Evolutionary conservation across 75 land plant genomes (phyloP), one percentile per base, ranked within the genome.

Genomic region (Cunninghamia lanceolata): DNA sequence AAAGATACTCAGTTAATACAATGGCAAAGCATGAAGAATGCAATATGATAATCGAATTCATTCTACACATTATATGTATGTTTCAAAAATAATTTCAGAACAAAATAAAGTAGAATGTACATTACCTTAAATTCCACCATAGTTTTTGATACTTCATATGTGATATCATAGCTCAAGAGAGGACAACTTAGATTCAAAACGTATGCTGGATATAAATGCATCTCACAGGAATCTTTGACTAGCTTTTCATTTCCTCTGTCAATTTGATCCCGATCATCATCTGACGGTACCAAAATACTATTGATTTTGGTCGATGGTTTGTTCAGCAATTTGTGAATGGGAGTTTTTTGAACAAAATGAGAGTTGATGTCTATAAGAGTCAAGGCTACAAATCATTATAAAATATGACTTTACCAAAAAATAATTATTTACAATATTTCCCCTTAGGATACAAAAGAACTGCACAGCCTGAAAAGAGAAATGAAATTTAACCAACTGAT

Each of bases 121-220:
- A 42, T 38, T 86, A 98, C 99, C 99, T 98, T 96, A 83, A 98
- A 98, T 84, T 95, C 94, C 39, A 94, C 95, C 87, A 86, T 43
- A 15, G 99, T 93, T 88, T 93, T 94, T 83, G 97, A 93, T 40
- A 93, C 90, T 84, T 96, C 99, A 93, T 91, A 96, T 42, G 93
- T 91, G 70, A 98, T 89, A 86, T 95, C 96, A 88, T 98, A 98
- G 10, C 75, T 56, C 25, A 94, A 92, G 21, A 82, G 88, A 19
- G 92, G 93, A 90, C 99, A 96, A 39, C 85, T 82, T 47, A 98
- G 68, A 73, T 97, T 94, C 86, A 98, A 85, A 82, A 96, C 53
- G 84, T 89, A 98, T 16, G 91, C 83, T 84, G 99, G 94, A 88
- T 40, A 89, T 47, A 82, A 85, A 83, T 93, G 91, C 84, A 30